Evolutionary conservation across 257 asterid species (phyloP), one percentile per base, ranked within the genome.

Genomic region (Solanum etuberosum): DNA sequence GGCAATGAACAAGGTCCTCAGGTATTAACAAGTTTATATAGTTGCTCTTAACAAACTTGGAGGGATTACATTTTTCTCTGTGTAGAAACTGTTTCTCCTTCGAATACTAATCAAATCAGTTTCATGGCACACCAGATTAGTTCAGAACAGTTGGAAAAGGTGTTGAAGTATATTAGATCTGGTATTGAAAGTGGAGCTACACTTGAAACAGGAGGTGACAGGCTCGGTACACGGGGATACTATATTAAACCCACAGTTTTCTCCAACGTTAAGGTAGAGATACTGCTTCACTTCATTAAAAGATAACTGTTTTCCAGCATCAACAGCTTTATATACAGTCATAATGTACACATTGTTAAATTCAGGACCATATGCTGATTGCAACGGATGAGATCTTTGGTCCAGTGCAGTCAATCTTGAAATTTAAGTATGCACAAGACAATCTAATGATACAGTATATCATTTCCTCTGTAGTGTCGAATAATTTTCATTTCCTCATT

Each of bases 1-100:
- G 98, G 94, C 78, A 93, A 92, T 23, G 98, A 94, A 91, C 99
- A 97, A 90, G 99, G 99, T 68, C 99, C 99, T 89, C 99, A 97
- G 98, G 99, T 97, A 91, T 70, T 10, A 51, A 16, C 20, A 51
- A 51, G 21, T 16, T 18, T 51, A 51, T 48, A 40, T 51, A 42
- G 61, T 51, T 16, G 7, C 7, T 51, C 4, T 2, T 6, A 6
- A 54, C 63, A 54, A 57, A 57, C 25, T 9, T 59, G 0, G 31
- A 61, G 70, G 61, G 9, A 16, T 51, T 16, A 6, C 61, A 51
- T 16, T 51, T 16, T 51, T 51, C 3, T 6, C 8, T 51, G 9
- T 51, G 18, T 43, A 43, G 18, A 12, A 43, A 43, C 1, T 57
- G 67, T 57, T 57, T 57, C 27, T 61, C 70, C 70, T 23, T 61